phyloP scores from a whole-genome alignment of 2,329 filamentous ascomycete genomes.

The Ilyonectria mors-panacis region DNA sequence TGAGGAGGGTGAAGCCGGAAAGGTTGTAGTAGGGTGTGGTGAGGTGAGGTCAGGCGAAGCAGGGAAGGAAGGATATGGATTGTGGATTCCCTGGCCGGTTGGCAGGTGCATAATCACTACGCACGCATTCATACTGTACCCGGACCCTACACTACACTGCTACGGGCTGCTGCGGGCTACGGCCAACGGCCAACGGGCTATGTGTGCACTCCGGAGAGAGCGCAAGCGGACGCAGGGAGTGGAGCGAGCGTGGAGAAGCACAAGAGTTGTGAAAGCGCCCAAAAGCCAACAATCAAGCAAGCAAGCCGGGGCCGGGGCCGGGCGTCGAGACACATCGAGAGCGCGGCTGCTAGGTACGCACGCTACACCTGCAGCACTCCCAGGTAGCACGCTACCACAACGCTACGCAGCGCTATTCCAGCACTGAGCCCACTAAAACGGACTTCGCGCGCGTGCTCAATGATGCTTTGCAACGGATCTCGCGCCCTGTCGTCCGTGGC shows the following conservation, averaged over 20 bases:
- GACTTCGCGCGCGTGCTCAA: neutral
- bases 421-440: neutral
- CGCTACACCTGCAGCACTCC: neutral
- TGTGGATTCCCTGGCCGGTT: constrained; percentile 8
- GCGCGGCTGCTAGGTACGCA: constrained; percentile 21
- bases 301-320: constrained; percentile 14
- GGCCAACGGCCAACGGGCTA: neutral
- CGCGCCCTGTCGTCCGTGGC: too few relatives aligned
- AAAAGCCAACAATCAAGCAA: constrained; percentile 3
- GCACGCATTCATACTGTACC: too few relatives aligned
- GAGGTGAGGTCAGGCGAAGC: constrained; percentile 40
- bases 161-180: neutral
- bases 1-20: neutral
- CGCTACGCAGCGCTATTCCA: neutral
- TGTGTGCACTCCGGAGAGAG: neutral
- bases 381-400: neutral
- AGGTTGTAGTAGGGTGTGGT: constrained; percentile 31
- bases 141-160: too few relatives aligned
- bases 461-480: neutral
- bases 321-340: constrained; percentile 29
- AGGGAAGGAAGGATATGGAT: constrained; percentile 29
- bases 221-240: neutral
- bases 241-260: neutral
- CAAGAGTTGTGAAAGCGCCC: constrained; percentile 11
- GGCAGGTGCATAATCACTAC: too few relatives aligned